Conservation (phyloP, 2,329 filamentous ascomycete species). For the Penicillium italicum region DNA sequence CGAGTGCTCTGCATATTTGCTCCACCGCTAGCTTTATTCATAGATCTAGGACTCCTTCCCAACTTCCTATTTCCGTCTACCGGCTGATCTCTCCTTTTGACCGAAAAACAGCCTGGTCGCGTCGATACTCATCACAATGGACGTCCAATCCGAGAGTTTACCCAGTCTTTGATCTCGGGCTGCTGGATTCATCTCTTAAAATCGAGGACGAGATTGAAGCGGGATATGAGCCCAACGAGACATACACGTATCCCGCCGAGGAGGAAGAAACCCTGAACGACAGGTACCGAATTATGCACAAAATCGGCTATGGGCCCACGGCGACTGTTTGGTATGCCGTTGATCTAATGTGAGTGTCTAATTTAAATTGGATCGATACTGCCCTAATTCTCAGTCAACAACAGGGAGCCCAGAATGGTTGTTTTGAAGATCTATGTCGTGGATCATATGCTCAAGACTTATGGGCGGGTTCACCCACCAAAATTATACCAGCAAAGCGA, state of each 20-base stretch:
- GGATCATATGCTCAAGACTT: slow-evolving; percentile 18
- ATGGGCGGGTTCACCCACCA: slow-evolving; percentile 15
- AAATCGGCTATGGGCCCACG: slow-evolving; percentile 27
- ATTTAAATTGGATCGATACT: background rate
- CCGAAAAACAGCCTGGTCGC: background rate
- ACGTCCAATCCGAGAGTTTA: slow-evolving; percentile 2
- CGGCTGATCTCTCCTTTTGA: background rate
- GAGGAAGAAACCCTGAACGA: slow-evolving; percentile 19
- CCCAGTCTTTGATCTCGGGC: slow-evolving; percentile 6
- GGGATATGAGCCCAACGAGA: slow-evolving; percentile 16
- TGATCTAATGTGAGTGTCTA: background rate
- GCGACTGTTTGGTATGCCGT: slow-evolving; percentile 27
- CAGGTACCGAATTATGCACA: slow-evolving; percentile 25
- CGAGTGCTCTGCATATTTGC: background rate
- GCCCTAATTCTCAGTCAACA: background rate
- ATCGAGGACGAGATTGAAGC: slow-evolving; percentile 16
- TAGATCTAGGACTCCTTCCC: background rate
- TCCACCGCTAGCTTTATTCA: background rate
- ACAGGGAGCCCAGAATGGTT: slow-evolving; percentile 13
- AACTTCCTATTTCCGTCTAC: background rate
- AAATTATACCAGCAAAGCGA: slow-evolving; percentile 1
- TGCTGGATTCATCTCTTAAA: slow-evolving; percentile 6
- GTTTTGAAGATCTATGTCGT: slow-evolving; percentile 20
- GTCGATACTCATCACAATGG: slow-evolving; percentile 5
- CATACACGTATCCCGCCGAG: slow-evolving; percentile 16